Evolutionary conservation across 768 basidiomycete genomes (phyloP).

Genomic region (Rhodotorula toruloides): DNA sequence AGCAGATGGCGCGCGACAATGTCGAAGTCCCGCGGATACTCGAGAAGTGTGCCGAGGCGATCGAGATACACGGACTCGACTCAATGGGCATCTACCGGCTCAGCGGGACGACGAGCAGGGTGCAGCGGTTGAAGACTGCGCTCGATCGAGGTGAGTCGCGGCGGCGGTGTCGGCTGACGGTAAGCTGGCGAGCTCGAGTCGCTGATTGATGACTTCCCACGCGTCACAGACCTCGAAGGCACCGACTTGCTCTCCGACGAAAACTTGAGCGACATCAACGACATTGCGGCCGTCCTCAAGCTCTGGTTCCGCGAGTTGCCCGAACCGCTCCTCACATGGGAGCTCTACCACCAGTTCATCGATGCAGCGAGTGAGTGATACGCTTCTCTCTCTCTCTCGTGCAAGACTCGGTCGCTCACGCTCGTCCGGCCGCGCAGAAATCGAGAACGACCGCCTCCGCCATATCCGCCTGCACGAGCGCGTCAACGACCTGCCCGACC

Average conservation of each 20-base stretch:
- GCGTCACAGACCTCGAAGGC: conserved; percentile 64
- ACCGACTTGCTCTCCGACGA: conserved; percentile 83
- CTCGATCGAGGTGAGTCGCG: conserved; percentile 69
- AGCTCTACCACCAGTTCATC: conserved; percentile 83
- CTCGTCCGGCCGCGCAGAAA: conserved; percentile 52
- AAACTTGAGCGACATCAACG: conserved; percentile 91
- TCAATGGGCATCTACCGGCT: conserved; percentile 89
- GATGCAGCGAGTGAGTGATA: conserved; percentile 91
- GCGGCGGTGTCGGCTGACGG: background rate
- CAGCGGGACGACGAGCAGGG: conserved; percentile 82
- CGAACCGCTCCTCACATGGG: conserved; percentile 78
- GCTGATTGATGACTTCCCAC: background rate
- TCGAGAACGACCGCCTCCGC: conserved; percentile 87
- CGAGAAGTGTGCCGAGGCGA: conserved; percentile 80
- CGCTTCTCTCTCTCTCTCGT: background rate
- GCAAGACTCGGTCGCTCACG: background rate
- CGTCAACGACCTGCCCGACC: conserved; percentile 94
- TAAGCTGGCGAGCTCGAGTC: background rate
- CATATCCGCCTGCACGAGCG: conserved; percentile 95
- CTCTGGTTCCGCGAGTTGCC: conserved; percentile 94
- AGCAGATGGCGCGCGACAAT: conserved; percentile 86
- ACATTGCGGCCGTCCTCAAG: conserved; percentile 88
- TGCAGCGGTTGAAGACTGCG: conserved; percentile 70
- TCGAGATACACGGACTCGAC: conserved; percentile 79
- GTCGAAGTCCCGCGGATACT: conserved; percentile 83